Conservation (phyloP, 2,329 filamentous ascomycete species). For the Pseudocercospora fijiensis region DNA sequence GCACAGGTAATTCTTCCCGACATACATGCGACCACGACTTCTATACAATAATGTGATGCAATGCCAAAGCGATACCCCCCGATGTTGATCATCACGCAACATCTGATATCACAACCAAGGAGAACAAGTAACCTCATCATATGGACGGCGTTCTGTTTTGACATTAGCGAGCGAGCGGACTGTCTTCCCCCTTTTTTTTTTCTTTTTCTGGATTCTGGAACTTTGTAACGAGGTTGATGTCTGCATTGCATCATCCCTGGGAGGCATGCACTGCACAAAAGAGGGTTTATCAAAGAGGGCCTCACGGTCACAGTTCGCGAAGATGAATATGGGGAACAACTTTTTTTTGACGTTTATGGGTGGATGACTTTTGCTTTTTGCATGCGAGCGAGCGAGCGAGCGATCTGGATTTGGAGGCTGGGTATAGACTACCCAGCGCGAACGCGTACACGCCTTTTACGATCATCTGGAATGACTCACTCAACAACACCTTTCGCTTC, state of each 20-base stretch:
- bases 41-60: slow-evolving; percentile 37
- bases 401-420: slow-evolving; percentile 12
- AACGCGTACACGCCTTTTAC: slow-evolving; percentile 22
- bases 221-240: slow-evolving; percentile 17
- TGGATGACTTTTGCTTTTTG: slow-evolving; percentile 11
- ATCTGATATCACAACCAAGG: no score
- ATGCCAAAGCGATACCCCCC: slow-evolving; percentile 41
- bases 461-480: slow-evolving; percentile 25
- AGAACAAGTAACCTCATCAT: slow-evolving; percentile 51
- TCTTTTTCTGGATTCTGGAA: slow-evolving; percentile 10
- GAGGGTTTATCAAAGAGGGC: slow-evolving; percentile 15
- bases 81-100: slow-evolving; percentile 44
- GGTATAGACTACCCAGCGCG: slow-evolving; percentile 12
- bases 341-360: not conserved
- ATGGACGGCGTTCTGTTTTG: slow-evolving; percentile 52
- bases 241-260: slow-evolving; percentile 12
- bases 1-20: slow-evolving; percentile 41
- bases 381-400: slow-evolving; percentile 8
- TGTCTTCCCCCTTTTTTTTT: slow-evolving; percentile 14
- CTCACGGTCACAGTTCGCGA: slow-evolving; percentile 15
- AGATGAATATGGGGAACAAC: not conserved
- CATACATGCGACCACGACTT: slow-evolving; percentile 45
- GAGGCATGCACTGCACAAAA: slow-evolving; percentile 21
- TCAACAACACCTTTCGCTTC: slow-evolving; percentile 16
- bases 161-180: slow-evolving; percentile 28